These are phyloP conservation scores for Pecoramyces ruminantium DNA, from an alignment of 192 early-diverging fungal genomes.

Conservation along the genomic window DNA sequence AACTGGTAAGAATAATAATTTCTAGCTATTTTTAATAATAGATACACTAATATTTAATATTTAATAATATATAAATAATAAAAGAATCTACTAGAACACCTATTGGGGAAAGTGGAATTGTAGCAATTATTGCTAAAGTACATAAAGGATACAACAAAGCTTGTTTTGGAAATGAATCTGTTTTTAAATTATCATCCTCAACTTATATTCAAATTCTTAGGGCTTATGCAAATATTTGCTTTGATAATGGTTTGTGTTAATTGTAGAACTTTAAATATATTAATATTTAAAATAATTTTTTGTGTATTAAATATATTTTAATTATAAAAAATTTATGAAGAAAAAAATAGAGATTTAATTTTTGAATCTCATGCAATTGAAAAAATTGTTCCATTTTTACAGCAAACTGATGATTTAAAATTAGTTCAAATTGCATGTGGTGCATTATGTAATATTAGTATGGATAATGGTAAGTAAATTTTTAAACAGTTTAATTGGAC, in stretches of 20 bases:
- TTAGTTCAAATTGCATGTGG: neutral
- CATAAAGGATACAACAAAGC: neutral
- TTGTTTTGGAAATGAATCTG: neutral
- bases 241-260: neutral
- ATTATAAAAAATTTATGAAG: too few relatives aligned
- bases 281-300: too few relatives aligned
- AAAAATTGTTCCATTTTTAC: neutral
- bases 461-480: neutral
- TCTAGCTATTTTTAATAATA: too few relatives aligned
- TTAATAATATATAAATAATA: too few relatives aligned
- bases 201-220: neutral
- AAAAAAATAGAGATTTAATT: neutral
- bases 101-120: neutral
- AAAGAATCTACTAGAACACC: neutral
- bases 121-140: neutral
- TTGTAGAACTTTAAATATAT: too few relatives aligned
- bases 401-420: neutral
- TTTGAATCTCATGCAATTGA: neutral
- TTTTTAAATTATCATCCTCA: neutral
- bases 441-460: neutral
- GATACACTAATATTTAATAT: too few relatives aligned
- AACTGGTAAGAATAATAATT: neutral
- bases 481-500: too few relatives aligned
- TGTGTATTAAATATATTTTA: too few relatives aligned
- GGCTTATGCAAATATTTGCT: neutral